Percentiles rank a stretch among this genome's conserved stretches.
Evolutionary conservation across 2,329 filamentous ascomycete genomes (phyloP).

Genomic region (Pseudopithomyces chartarum): DNA sequence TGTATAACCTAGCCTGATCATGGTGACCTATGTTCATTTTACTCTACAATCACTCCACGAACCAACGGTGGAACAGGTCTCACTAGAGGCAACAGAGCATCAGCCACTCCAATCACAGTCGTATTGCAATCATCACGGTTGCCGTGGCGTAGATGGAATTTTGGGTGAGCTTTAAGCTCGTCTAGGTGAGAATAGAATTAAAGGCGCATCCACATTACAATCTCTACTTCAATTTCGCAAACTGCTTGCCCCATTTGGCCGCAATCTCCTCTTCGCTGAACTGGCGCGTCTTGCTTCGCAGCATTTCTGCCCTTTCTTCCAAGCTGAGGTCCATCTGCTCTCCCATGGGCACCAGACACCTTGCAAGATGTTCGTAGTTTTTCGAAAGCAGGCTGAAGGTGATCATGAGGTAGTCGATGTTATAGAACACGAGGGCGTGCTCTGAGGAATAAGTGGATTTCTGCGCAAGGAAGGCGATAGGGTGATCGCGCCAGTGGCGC

Average conservation of each 20-base stretch:
- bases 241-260: slow-evolving; percentile 58
- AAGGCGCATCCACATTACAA: background rate
- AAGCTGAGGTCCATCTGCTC: slow-evolving; percentile 70
- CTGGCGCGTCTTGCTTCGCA: slow-evolving; percentile 66
- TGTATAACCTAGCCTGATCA: too few species aligned
- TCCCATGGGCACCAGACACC: slow-evolving; percentile 74
- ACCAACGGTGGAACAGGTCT: too few species aligned
- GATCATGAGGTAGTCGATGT: slow-evolving; percentile 81
- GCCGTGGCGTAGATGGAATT: background rate
- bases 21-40: too few species aligned
- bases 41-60: too few species aligned
- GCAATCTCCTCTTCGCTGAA: slow-evolving; percentile 70
- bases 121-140: too few species aligned
- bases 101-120: too few species aligned
- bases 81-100: too few species aligned
- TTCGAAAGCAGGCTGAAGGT: slow-evolving; percentile 71
- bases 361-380: slow-evolving; percentile 72
- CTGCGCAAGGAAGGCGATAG: slow-evolving; percentile 71
- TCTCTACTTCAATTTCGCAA: slow-evolving; percentile 31
- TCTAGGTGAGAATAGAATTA: background rate
- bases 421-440: slow-evolving; percentile 75
- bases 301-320: slow-evolving; percentile 66
- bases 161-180: background rate
- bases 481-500: slow-evolving; percentile 82
- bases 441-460: slow-evolving; percentile 70